Base-by-base conservation (phyloP, 306 rosid genomes). In the Biancaea sappan region DNA sequence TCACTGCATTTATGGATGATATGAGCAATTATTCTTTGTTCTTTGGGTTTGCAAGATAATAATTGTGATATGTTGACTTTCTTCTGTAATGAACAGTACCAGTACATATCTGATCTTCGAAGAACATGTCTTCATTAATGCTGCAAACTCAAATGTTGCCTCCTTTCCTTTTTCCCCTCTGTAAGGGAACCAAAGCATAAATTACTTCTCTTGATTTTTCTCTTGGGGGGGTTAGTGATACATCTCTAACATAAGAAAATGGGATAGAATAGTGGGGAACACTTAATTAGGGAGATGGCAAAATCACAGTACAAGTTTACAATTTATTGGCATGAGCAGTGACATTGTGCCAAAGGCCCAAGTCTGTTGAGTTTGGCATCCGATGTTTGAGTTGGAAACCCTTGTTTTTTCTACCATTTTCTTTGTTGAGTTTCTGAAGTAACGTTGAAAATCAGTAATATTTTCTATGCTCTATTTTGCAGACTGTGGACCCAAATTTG, bases 401-500 rank as follows among this genome's bases (percentile, higher is more conserved):
- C 56, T 18, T 22, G 26, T 4, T 4, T n/a, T 47, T n/a, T 47
- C 53, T 5, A 47, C 53, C 53, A 7, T 60, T 15, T 53, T 34
- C 19, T 12, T 51, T 34, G 11, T 71, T 6, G 47, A n/a, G 12
- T 40, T 28, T 40, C 10, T 31, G 76, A 38, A 66, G 61, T 53
- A 9, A 8, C 26, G 19, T 25, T 22, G 2, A 50, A 46, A 46
- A 7, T 62, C 46, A 13, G 66, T 50, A 53, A 77, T 31, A 58
- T 72, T 62, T 70, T 18, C 51, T 29, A 15, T 73, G 67, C 54
- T 56, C 58, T 87, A 28, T 19, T 48, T 32, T 79, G 85, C 84
- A 95, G 99, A 84, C 84, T 4, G 92, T 95, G 26, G 93, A 84
- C 50, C 80, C 89, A 8, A 79, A 77, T 59, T 85, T 95, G 77